These are phyloP conservation scores for Spiromastix sp. DNA, from an alignment of 2,329 filamentous ascomycete species.

Conservation along the genomic window DNA sequence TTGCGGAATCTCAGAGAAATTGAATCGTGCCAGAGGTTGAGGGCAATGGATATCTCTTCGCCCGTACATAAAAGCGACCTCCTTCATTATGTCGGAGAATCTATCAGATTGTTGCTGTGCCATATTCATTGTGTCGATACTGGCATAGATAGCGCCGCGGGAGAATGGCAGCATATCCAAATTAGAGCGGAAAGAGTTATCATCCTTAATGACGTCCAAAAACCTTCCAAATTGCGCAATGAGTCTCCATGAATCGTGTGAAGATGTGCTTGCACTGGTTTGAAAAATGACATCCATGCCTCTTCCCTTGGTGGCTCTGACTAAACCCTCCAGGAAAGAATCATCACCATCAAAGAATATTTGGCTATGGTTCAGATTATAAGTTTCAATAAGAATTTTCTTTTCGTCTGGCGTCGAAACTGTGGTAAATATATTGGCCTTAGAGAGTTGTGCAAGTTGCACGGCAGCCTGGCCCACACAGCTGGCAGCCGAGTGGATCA, in stretches of 20 bases:
- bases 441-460: constrained; percentile 10
- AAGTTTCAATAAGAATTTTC: constrained; percentile 9
- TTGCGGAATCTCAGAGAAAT: constrained; percentile 18
- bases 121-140: constrained; percentile 7
- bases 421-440: constrained; percentile 14
- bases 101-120: constrained; percentile 1
- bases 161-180: constrained; percentile 35
- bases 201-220: constrained; percentile 37
- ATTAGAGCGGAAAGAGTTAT: constrained; percentile 25
- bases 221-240: constrained; percentile 29
- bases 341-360: constrained; percentile 9
- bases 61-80: constrained; percentile 9
- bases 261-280: constrained; percentile 8
- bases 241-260: constrained; percentile 10
- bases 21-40: constrained; percentile 18
- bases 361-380: constrained; percentile 8
- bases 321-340: background rate
- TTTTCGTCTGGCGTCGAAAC: constrained; percentile 10
- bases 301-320: constrained; percentile 7
- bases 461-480: constrained; percentile 16
- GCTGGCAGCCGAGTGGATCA: too few relatives aligned
- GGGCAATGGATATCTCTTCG: constrained; percentile 20
- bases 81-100: constrained; percentile 3
- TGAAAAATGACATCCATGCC: constrained; percentile 15
- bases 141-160: constrained; percentile 24